phyloP scores from a whole-genome alignment of 208 protist species.

The Wallacemonas sp. region DNA sequence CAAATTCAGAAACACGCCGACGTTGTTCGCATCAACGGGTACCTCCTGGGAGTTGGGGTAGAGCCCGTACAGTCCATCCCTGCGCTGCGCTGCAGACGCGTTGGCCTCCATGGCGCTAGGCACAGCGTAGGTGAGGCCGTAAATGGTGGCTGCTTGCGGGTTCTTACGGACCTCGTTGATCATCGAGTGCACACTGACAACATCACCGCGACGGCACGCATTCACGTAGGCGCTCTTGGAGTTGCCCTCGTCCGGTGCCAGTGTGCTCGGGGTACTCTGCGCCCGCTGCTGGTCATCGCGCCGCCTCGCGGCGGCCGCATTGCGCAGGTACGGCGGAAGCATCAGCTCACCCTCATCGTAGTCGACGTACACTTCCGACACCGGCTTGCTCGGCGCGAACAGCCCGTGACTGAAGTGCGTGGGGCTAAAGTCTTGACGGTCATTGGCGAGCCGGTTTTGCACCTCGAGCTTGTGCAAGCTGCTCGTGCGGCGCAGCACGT shows the following conservation, averaged over 20 bases:
- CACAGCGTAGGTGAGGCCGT: slow-evolving; percentile 72
- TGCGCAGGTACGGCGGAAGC: slow-evolving; percentile 49
- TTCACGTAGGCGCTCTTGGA: slow-evolving; percentile 35
- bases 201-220: slow-evolving; percentile 42
- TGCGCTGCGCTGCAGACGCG: slow-evolving; percentile 36
- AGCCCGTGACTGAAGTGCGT: slow-evolving; percentile 78
- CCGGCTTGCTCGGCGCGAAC: slow-evolving; percentile 67
- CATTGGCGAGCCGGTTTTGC: slow-evolving; percentile 35
- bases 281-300: slow-evolving; percentile 6
- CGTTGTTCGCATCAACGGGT: background rate
- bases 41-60: slow-evolving; percentile 29
- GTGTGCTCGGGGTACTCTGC: slow-evolving; percentile 1
- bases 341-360: slow-evolving; percentile 67
- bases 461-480: slow-evolving; percentile 69
- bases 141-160: slow-evolving; percentile 43
- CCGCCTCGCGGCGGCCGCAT: background rate
- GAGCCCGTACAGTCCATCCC: slow-evolving; percentile 36
- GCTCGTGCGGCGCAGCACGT: slow-evolving; percentile 55
- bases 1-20: slow-evolving; percentile 12
- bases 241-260: background rate
- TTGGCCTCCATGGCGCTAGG: slow-evolving; percentile 45
- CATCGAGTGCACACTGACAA: slow-evolving; percentile 45
- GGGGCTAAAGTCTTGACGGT: slow-evolving; percentile 69
- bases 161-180: slow-evolving; percentile 42
- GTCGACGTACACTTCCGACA: slow-evolving; percentile 71